Conservation (phyloP, 2,329 filamentous ascomycete species). For the Colletotrichum caudatum region DNA sequence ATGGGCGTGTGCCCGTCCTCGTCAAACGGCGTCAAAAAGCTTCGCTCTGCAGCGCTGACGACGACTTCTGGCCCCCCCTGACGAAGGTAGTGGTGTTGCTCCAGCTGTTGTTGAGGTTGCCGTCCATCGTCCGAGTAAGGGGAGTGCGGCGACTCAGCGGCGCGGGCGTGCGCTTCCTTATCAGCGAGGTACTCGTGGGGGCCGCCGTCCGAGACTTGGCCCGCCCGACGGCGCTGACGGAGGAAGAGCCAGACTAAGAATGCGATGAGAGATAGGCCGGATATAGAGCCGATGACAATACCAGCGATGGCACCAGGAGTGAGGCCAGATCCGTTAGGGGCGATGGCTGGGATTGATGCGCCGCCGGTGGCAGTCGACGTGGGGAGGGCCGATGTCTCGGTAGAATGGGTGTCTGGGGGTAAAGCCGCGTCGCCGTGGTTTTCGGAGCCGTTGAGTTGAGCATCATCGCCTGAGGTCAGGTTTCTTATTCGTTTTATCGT, state of each 20-base stretch:
- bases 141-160: slow-evolving; percentile 55
- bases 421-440: not conserved
- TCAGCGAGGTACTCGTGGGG: slow-evolving; percentile 57
- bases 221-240: slow-evolving; percentile 50
- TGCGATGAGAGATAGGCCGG: slow-evolving; percentile 55
- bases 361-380: not conserved
- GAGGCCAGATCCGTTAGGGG: slow-evolving; percentile 46
- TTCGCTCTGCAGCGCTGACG: slow-evolving; percentile 18
- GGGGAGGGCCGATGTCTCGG: not conserved
- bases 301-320: slow-evolving; percentile 60
- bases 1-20: slow-evolving; percentile 25
- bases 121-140: slow-evolving; percentile 59
- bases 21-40: slow-evolving; percentile 23
- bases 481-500: not conserved
- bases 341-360: not conserved
- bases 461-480: not conserved
- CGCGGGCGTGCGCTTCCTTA: slow-evolving; percentile 57
- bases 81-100: slow-evolving; percentile 24
- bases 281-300: slow-evolving; percentile 58
- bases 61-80: not conserved
- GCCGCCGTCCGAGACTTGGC: slow-evolving; percentile 45
- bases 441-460: not conserved
- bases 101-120: slow-evolving; percentile 38
- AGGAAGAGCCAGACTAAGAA: slow-evolving; percentile 58
- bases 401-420: not conserved